Evolutionary conservation across 768 basidiomycete genomes (phyloP).

Genomic region (Phanerodontia chrysosporium): DNA sequence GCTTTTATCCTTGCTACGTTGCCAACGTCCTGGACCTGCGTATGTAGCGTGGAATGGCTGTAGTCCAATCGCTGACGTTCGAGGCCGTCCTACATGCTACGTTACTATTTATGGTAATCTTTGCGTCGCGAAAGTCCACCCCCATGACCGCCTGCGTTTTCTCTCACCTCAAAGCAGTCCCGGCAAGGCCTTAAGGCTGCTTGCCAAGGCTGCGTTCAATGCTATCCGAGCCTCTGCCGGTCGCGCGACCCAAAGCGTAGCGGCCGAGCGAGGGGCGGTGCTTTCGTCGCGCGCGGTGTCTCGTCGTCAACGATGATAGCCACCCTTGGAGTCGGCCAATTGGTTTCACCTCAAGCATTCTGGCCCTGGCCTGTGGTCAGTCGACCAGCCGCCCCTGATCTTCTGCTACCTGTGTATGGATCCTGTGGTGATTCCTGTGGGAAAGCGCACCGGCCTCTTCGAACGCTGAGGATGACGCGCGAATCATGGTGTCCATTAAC

Average conservation of each 20-base stretch:
- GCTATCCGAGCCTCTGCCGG: neutral
- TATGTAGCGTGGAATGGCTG: neutral
- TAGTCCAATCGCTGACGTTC: neutral
- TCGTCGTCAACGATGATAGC: neutral
- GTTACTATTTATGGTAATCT: neutral
- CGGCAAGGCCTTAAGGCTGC: neutral
- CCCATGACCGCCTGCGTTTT: neutral
- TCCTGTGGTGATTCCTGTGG: too few relatives aligned
- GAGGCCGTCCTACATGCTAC: neutral
- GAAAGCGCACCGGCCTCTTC: too few relatives aligned
- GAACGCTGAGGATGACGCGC: too few relatives aligned
- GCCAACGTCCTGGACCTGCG: constrained; percentile 1
- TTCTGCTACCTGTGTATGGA: too few relatives aligned
- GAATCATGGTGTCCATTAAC: neutral
- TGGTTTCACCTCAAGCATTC: too few relatives aligned
- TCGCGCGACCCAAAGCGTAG: neutral
- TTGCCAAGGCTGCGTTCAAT: neutral
- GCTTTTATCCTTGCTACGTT: neutral
- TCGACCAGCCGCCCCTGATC: too few relatives aligned
- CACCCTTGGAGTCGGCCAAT: neutral
- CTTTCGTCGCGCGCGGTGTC: neutral
- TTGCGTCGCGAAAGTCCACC: neutral
- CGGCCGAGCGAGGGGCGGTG: neutral
- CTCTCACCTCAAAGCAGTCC: neutral
- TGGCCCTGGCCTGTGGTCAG: too few relatives aligned